Base-by-base conservation (phyloP, 345 rosid species). In the Syzygium jambos region DNA sequence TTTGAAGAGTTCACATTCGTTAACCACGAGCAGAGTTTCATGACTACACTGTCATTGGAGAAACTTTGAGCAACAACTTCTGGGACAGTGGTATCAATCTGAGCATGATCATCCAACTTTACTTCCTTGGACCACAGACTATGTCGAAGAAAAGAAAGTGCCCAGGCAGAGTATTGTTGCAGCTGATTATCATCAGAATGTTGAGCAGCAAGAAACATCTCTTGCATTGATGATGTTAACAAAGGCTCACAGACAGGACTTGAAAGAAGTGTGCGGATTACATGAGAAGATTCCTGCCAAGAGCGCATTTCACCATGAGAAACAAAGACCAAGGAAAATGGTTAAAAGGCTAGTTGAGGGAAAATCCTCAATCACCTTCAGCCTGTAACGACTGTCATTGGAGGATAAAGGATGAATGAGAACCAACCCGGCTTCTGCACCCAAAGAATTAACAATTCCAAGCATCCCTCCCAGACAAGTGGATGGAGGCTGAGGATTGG, bases 151-250 rank as follows among this genome's bases (percentile, higher is more conserved):
- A 97, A 88, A 87, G 98, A 93, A 88, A 95, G 90, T 51, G 96
- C 94, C 99, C 99, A 97, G 34, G 98, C 94, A 54, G 98, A 98
- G 91, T 92, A 93, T 52, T 93, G 94, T 90, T 94, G 95, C 90
- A 93, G 90, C 90, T 91, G 95, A 88, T 87, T 93, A 89, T 97
- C 95, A 85, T 93, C 93, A 73, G 96, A 93, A 88, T 92, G 91
- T 93, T 95, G 98, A 1, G 98, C 98, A 65, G 93, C 89, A 84
- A 95, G 97, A 92, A 96, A 97, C 87, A 96, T 92, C 85, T 96
- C 98, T 93, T 95, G 99, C 85, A 96, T 88, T 93, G 94, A 82
- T 84, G 96, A 88, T 34, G 93, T 94, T 91, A 95, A 78, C 52
- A 78, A 83, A 87, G 94, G 93, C 86, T 93, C 95, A 59, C 92